These are phyloP conservation scores for Trametes hirsuta DNA, from an alignment of 1,284 basidiomycete species.

Conservation along the genomic window DNA sequence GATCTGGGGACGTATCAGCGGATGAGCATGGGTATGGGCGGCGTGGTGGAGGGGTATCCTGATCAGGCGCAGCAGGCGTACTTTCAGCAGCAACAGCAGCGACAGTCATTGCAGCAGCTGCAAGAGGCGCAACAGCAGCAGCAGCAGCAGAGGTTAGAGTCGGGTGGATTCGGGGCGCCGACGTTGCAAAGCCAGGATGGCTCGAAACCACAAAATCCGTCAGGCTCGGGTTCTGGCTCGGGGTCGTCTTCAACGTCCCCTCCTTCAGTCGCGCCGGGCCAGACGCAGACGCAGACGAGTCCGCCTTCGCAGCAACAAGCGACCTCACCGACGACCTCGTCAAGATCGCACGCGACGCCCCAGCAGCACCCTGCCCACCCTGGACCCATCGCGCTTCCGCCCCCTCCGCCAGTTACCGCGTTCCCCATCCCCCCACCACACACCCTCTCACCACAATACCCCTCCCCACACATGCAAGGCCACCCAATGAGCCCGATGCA, in stretches of 20 bases:
- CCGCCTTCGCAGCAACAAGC: conserved; percentile 8
- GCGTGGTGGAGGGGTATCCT: conserved; percentile 1
- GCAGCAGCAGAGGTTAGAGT: not conserved
- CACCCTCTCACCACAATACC: conserved; percentile 34
- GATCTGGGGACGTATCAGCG: conserved; percentile 26
- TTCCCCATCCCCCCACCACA: conserved; percentile 44
- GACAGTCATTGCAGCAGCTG: conserved; percentile 1
- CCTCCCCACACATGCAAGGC: conserved; percentile 35
- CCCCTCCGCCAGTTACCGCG: conserved; percentile 48
- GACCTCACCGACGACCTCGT: conserved; percentile 2
- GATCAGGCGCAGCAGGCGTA: conserved; percentile 9
- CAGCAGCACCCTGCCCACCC: conserved; percentile 60
- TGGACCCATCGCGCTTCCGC: conserved; percentile 70
- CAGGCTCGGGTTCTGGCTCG: not conserved
- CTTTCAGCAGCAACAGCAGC: conserved; percentile 4
- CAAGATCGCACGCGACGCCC: conserved; percentile 28
- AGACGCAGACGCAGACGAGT: conserved; percentile 1
- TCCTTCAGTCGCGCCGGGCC: not conserved
- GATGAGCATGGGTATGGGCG: conserved; percentile 21
- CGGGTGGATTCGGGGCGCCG: not conserved
- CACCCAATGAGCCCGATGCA: conserved; percentile 38
- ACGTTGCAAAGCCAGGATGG: conserved; percentile 5
- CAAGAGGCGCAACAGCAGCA: not conserved
- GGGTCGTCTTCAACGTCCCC: not conserved
- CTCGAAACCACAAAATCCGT: not conserved